These are phyloP conservation scores for Colletotrichum australisinense DNA, from an alignment of 2,329 filamentous ascomycete species.

Conservation along the genomic window DNA sequence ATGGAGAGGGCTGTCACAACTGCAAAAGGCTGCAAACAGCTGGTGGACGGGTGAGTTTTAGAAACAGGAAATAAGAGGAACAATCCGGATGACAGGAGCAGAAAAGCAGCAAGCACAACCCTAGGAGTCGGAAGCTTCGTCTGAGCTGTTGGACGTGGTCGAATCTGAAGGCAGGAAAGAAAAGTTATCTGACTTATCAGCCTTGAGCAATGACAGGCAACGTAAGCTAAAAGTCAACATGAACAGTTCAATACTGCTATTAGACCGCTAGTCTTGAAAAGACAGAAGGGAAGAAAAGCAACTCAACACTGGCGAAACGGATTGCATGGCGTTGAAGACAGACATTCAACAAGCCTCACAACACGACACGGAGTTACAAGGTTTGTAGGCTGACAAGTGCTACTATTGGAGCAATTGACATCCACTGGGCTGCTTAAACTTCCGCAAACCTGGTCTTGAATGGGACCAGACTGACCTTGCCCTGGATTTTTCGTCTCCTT, in stretches of 20 bases:
- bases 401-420: slow-evolving; percentile 2
- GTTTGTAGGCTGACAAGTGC: slow-evolving; percentile 8
- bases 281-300: background rate
- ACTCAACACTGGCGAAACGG: background rate
- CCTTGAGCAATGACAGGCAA: background rate
- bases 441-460: slow-evolving; percentile 18
- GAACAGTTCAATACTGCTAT: background rate
- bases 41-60: background rate
- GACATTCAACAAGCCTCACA: background rate
- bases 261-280: slow-evolving; percentile 2
- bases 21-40: background rate
- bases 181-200: background rate
- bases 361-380: slow-evolving; percentile 9
- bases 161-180: background rate
- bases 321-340: slow-evolving; percentile 14
- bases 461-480: slow-evolving; percentile 3
- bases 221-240: background rate
- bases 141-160: background rate
- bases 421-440: slow-evolving; percentile 13
- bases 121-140: background rate
- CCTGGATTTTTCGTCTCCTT: background rate
- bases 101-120: background rate
- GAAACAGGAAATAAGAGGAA: background rate
- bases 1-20: background rate
- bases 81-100: background rate